Evolutionary conservation across 805 yeast genomes (phyloP).

Genomic region (Brettanomyces custersianus): DNA sequence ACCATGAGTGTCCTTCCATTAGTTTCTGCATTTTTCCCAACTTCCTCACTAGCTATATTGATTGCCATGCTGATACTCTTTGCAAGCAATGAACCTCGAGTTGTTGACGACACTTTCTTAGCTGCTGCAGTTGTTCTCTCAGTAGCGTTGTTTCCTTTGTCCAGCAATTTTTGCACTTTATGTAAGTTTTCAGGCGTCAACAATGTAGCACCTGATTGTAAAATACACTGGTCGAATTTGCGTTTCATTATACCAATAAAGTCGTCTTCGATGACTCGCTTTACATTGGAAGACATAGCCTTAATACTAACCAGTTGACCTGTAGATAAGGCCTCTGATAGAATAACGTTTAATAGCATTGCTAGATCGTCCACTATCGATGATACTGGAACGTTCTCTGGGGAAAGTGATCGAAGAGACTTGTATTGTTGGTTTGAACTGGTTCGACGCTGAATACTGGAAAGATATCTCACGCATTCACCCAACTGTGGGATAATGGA

Average conservation of each 20-base stretch:
- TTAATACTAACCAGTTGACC: conserved; percentile 55
- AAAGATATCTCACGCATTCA: conserved; percentile 18
- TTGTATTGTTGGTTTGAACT: conserved; percentile 9
- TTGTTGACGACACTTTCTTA: conserved; percentile 8
- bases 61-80: conserved; percentile 31
- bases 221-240: conserved; percentile 36
- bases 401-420: conserved; percentile 22
- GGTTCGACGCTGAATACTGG: conserved; percentile 5
- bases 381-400: conserved; percentile 60
- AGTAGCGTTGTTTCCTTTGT: background rate
- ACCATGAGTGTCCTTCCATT: conserved; percentile 30
- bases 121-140: background rate
- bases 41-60: conserved; percentile 28
- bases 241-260: conserved; percentile 47
- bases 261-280: conserved; percentile 54
- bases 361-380: conserved; percentile 84
- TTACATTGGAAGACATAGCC: conserved; percentile 44
- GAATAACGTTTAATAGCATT: conserved; percentile 58
- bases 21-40: conserved; percentile 33
- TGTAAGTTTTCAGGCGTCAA: conserved; percentile 12
- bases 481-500: conserved; percentile 31
- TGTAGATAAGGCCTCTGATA: conserved; percentile 59
- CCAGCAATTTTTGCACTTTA: conserved; percentile 8
- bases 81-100: conserved; percentile 27
- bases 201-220: conserved; percentile 24